Percentiles rank a stretch among this genome's conserved stretches.
Evolutionary conservation across 257 asterid genomes (phyloP).

Genomic region (Schizonepeta tenuifolia): DNA sequence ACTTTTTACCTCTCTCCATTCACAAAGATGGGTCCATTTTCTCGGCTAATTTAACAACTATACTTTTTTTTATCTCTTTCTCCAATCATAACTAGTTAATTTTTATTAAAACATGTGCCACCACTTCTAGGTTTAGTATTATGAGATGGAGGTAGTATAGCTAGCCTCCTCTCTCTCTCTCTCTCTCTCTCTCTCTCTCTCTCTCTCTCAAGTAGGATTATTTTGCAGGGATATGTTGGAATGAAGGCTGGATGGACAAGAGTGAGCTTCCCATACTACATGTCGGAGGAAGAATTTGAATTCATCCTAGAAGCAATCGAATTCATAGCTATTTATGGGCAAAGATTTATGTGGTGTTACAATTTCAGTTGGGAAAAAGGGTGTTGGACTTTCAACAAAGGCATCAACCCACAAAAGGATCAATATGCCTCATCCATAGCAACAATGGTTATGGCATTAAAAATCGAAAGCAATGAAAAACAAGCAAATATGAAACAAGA

Average conservation of each 20-base stretch:
- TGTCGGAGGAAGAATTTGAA: conserved; percentile 66
- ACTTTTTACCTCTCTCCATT: no score
- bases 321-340: conserved; percentile 65
- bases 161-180: no score
- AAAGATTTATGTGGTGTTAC: conserved; percentile 58
- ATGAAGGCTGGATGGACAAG: conserved; percentile 85
- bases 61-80: no score
- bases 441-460: conserved; percentile 34
- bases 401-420: conserved; percentile 10
- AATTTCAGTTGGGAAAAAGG: conserved; percentile 64
- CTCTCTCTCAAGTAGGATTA: background rate
- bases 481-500: conserved; percentile 18
- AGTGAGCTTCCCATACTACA: conserved; percentile 74
- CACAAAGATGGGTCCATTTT: no score
- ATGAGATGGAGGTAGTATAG: no score
- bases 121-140: no score
- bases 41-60: no score
- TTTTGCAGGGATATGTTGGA: conserved; percentile 59
- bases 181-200: background rate
- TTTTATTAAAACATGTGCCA: no score
- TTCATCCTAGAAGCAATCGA: conserved; percentile 60
- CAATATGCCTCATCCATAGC: conserved; percentile 14
- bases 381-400: conserved; percentile 59
- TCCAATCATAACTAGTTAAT: no score
- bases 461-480: conserved; percentile 18